phyloP scores from a whole-genome alignment of 2,329 filamentous ascomycete genomes.

The Cladosporium austrohemisphaericum region DNA sequence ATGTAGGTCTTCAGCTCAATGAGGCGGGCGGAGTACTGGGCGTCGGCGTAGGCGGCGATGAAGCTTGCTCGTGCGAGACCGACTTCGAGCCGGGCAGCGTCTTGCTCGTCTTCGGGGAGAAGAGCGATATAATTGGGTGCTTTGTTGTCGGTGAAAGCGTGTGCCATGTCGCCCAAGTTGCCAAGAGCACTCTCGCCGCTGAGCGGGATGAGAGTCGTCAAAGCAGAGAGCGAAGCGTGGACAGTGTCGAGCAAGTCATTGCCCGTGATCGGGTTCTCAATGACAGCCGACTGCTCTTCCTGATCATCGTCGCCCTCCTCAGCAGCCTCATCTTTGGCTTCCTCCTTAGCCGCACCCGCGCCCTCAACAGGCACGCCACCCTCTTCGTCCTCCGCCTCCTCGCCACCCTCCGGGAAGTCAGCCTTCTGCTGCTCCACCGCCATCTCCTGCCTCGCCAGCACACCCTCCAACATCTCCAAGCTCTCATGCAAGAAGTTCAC shows the following conservation, averaged over 20 bases:
- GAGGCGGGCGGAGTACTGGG: constrained; percentile 51
- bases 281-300: constrained; percentile 60
- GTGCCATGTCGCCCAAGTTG: constrained; percentile 55
- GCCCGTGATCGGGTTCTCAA: constrained; percentile 64
- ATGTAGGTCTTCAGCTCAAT: constrained; percentile 54
- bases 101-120: constrained; percentile 27
- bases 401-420: constrained; percentile 29
- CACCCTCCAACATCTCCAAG: constrained; percentile 56
- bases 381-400: constrained; percentile 13
- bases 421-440: constrained; percentile 41
- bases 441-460: constrained; percentile 43
- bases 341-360: constrained; percentile 21
- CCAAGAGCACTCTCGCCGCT: constrained; percentile 46
- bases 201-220: constrained; percentile 48
- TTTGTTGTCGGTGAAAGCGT: constrained; percentile 53
- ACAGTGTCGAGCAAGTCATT: constrained; percentile 65
- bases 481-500: constrained; percentile 57
- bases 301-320: constrained; percentile 26
- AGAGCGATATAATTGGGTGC: constrained; percentile 50
- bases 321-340: constrained; percentile 31
- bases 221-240: constrained; percentile 55
- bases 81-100: constrained; percentile 38
- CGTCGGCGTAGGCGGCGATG: constrained; percentile 53
- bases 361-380: constrained; percentile 24
- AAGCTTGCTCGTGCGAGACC: constrained; percentile 56